phyloP scores from a whole-genome alignment of 805 yeast genomes.

The Suhomyces sp. region DNA sequence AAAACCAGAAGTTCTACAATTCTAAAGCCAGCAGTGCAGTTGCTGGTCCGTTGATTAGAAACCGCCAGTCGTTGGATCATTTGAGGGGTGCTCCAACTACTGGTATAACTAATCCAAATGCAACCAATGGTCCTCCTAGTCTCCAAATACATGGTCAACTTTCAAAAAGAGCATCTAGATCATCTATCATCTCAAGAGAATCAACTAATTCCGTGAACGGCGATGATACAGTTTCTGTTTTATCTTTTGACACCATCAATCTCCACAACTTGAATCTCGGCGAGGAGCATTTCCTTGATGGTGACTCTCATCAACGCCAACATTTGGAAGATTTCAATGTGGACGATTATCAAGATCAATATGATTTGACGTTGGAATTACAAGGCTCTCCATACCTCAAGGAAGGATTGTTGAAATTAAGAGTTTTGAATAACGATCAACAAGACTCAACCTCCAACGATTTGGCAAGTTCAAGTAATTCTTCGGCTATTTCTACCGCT shows the following conservation, averaged over 20 bases:
- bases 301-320: conserved; percentile 15
- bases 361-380: conserved; percentile 60
- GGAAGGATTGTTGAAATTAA: conserved; percentile 61
- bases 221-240: conserved; percentile 33
- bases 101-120: not conserved
- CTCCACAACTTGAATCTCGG: conserved; percentile 15
- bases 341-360: conserved; percentile 45
- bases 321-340: conserved; percentile 39
- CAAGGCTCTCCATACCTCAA: conserved; percentile 78
- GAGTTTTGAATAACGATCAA: conserved; percentile 37
- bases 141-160: conserved; percentile 10
- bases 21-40: conserved; percentile 4
- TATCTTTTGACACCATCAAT: conserved; percentile 37
- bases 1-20: conserved; percentile 22
- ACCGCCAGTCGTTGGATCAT: conserved; percentile 28
- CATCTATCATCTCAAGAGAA: conserved; percentile 34
- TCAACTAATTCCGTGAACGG: conserved; percentile 19
- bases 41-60: conserved; percentile 3
- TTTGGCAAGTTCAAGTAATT: conserved; percentile 11
- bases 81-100: conserved; percentile 14
- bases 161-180: conserved; percentile 33
- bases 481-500: conserved; percentile 16
- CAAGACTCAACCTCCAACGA: conserved; percentile 24
- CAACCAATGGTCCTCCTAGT: not conserved
- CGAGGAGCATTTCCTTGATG: conserved; percentile 10